These are phyloP conservation scores for Leccinellum luteum DNA, from an alignment of 768 basidiomycete species.

Conservation along the genomic window DNA sequence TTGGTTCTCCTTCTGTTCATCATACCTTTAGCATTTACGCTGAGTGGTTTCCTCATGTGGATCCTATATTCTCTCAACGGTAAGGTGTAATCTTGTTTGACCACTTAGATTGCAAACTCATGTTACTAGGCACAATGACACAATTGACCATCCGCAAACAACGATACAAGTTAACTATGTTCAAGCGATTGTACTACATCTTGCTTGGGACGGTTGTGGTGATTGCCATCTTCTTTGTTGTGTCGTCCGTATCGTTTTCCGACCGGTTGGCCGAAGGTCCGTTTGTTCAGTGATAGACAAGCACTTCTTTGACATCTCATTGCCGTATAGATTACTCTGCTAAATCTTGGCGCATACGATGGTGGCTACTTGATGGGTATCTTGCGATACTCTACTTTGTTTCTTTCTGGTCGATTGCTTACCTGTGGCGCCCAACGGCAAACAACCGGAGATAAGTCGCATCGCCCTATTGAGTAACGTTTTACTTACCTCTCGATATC, in stretches of 20 bases:
- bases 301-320: background rate
- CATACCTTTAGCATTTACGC: slow-evolving; percentile 89
- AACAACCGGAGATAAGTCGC: slow-evolving; percentile 79
- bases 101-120: slow-evolving; percentile 2
- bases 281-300: slow-evolving; percentile 11
- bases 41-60: slow-evolving; percentile 97
- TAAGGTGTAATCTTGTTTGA: slow-evolving; percentile 32
- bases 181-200: slow-evolving; percentile 80
- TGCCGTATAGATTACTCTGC: slow-evolving; percentile 78
- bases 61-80: slow-evolving; percentile 89
- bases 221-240: slow-evolving; percentile 86
- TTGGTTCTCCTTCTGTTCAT: slow-evolving; percentile 85
- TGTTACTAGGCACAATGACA: slow-evolving; percentile 70
- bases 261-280: slow-evolving; percentile 87
- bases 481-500: slow-evolving; percentile 35
- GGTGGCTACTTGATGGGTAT: slow-evolving; percentile 98
- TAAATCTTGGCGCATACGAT: slow-evolving; percentile 84
- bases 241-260: slow-evolving; percentile 89
- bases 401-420: slow-evolving; percentile 78
- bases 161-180: slow-evolving; percentile 85
- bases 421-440: slow-evolving; percentile 90
- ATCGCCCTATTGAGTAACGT: background rate
- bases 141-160: slow-evolving; percentile 87
- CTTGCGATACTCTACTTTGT: slow-evolving; percentile 83
- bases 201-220: slow-evolving; percentile 78